Base-by-base conservation (phyloP, 352 stramenopile genomes). In the Phytophthora pluvialis region DNA sequence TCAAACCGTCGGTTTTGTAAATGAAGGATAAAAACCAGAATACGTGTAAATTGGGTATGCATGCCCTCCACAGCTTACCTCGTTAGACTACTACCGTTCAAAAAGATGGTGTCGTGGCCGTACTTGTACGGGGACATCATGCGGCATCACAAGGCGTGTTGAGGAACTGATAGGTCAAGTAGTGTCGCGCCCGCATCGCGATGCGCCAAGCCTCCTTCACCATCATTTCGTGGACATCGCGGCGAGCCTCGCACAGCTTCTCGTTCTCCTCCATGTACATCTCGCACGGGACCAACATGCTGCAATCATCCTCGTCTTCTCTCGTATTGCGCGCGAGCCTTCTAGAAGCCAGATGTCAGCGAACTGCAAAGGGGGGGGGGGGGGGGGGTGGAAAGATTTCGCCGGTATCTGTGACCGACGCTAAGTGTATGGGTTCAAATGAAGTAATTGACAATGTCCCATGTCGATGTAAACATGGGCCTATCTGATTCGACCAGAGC, bases 161-260 rank as follows among this genome's bases (percentile, higher is more conserved):
- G 12, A n/a, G 3, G 0, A 61, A 52, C 42, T 38, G 35, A 13
- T 16, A 15, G 4, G 31, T 61, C 18, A 61, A 16, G 21, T 61
- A 61, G 13, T 61, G 29, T 0, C 42, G 18, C 5, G 15, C 29
- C 9, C 40, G 16, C 42, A 61, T 61, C 10, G 53, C 32, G 42
- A 46, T 38, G 4, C 42, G 29, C 42, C 53, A 61, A 15, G 9
- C 53, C n/a, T 53, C 53, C 15, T 46, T 31, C 40, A 38, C 25
- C 11, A 61, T 31, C 40, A 52, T 25, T 9, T 39, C 10, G 26
- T 48, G 10, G 7, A 48, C 50, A 8, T 56, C 33, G 6, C 35
- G 18, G 6, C 48, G 48, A 13, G 18, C 48, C 1, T 21, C 48
- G 26, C 11, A 46, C 4, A n/a, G n/a, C 3, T 25, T 40, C 33